These are phyloP conservation scores for Corylus avellana DNA, from an alignment of 306 rosid genomes.

Conservation along the genomic window DNA sequence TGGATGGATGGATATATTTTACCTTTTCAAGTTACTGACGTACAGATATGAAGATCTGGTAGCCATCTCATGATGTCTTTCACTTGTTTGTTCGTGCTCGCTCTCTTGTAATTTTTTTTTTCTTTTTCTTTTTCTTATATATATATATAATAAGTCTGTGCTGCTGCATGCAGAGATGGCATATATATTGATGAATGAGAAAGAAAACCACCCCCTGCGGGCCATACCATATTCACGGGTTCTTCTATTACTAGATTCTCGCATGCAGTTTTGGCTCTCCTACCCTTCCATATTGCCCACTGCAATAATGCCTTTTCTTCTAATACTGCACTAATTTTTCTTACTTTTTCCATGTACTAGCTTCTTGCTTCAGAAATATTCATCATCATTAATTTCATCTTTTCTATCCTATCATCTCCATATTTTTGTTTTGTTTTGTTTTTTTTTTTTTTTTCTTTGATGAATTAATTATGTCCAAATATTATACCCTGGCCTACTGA, in stretches of 20 bases:
- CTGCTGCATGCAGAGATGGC: constrained; percentile 43
- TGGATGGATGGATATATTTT: constrained; percentile 24
- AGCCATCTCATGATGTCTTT: constrained; percentile 38
- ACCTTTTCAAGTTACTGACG: constrained; percentile 34
- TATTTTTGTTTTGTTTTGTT: no score
- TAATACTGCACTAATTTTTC: neutral
- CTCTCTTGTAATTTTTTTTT: constrained; percentile 30
- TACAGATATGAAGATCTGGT: constrained; percentile 32
- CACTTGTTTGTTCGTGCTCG: constrained; percentile 16
- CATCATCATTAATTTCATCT: no score
- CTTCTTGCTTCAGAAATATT: neutral
- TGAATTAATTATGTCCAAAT: no score
- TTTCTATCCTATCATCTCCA: no score
- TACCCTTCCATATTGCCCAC: neutral
- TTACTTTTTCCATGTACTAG: neutral
- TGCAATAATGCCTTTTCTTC: neutral
- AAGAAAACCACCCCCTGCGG: constrained; percentile 59
- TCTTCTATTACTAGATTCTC: constrained; percentile 70
- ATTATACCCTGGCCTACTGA: no score
- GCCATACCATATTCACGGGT: constrained; percentile 85
- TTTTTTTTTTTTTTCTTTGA: no score
- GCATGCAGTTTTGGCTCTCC: constrained; percentile 23
- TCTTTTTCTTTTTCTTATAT: neutral
- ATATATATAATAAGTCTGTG: constrained; percentile 12
- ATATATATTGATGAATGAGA: constrained; percentile 37